Evolutionary conservation across 352 stramenopile genomes (phyloP), one percentile per base, ranked within the genome.

Genomic region (Phytophthora boehmeriae): DNA sequence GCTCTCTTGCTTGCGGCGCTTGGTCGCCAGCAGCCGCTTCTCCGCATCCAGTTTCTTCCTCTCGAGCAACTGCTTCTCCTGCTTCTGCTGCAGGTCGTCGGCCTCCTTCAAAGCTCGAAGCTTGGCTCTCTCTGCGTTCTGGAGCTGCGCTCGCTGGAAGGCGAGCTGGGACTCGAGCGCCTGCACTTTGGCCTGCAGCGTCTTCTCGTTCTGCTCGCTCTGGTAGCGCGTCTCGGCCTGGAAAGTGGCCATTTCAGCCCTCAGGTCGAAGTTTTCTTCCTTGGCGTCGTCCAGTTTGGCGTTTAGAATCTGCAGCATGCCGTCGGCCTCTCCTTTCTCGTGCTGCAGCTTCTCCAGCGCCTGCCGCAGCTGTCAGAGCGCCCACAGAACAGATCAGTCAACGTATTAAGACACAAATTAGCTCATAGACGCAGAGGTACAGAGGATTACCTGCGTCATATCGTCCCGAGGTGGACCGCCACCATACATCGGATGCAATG

Each of bases 231-330:
- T 75, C 54, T 93, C 85, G 0, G 72, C 66, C 47, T 89, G 75
- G 10, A 86, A 68, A 2, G 79, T 69, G 27, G 60, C 47, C 73
- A 90, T 85, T 44, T 70, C 77, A 2, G 68, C 62, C n/a, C 44
- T 64, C 49, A 93, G 59, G 35, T 93, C 72, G 30, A 86, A 91
- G 47, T 84, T 91, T 1, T 90, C 82, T 16, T 90, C 82, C 52
- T 87, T 43, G 8, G 46, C 69, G 20, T 83, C 73, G 5, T 53
- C 39, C 19, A 93, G 44, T 55, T 88, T 85, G 9, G 60, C 45
- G 11, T 59, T 59, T 36, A 90, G 38, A 16, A 92, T 77, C 50
- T 83, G 66, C 30, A 86, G 41, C 75, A 93, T 76, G 19, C 79
- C 82, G 1, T 74, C 64, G 20, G 63, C 71, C 28, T 90, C 67